Base-by-base conservation (phyloP, 2,329 filamentous ascomycete species). In the Gnomoniopsis sp. region DNA sequence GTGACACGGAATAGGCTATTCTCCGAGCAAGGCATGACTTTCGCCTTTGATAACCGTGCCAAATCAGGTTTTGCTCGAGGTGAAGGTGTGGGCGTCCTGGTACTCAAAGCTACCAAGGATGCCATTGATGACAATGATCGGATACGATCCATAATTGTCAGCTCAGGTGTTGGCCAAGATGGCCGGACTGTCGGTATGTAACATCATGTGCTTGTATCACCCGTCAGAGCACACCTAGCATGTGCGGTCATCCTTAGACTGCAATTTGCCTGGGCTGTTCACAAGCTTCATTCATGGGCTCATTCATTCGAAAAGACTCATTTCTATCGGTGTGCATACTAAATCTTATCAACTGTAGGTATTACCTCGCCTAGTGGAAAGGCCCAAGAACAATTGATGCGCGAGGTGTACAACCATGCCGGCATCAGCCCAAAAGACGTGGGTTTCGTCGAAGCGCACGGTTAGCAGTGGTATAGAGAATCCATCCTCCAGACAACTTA, bases 151-250 rank as follows among this genome's bases (percentile, higher is more conserved):
- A 60, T 68, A 3, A 72, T 78, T 7, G 65, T 67, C 6, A 69
- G 65, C 3, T 71, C 70, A 26, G 74, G 70, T 14, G 68, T 73
- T 7, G 75, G 74, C 54, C 71, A 75, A 46, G 72, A 77, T 56
- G 75, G 75, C 26, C 65, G 65, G 15, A 77, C 71, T 1, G 65
- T 68, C 12, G 72, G 73, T 14, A 54, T 26, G 56, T 54, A 7
- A 3, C 21, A 15, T 4, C n/a, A 17, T 26, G 4, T 23, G 21
- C 15, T 7, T 11, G 11, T 3, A 15, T 3, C 21, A 43, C 8
- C 49, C n/a, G 43, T n/a, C n/a, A n/a, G n/a, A n/a, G n/a, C n/a
- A n/a, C n/a, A n/a, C n/a, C n/a, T n/a, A n/a, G n/a, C n/a, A 19
- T 46, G 17, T 7, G 22, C 33, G n/a, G 7, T 17, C 22, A 46